Percentiles rank a stretch among this genome's conserved stretches.
Conservation (phyloP, 2,329 filamentous ascomycete genomes). For the Monilinia vaccinii-corymbosi region DNA sequence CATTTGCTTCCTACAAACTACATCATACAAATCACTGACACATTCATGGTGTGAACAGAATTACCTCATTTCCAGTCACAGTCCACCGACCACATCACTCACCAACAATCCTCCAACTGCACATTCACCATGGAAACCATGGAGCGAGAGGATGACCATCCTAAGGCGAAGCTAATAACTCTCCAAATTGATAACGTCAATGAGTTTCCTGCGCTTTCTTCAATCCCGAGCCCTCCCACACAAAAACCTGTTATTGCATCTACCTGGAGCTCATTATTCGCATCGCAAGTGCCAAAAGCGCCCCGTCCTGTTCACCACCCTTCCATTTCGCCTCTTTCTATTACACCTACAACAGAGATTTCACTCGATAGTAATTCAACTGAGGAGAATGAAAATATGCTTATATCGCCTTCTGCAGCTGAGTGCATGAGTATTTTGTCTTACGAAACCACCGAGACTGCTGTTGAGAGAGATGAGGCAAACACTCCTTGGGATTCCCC, state of each 20-base stretch:
- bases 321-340: not conserved
- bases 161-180: not conserved
- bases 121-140: not conserved
- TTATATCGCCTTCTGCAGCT: not conserved
- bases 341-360: not conserved
- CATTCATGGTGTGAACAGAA: not conserved
- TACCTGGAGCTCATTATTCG: not conserved
- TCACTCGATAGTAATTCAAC: too few species aligned
- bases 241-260: not conserved
- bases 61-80: not conserved
- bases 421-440: slow-evolving; percentile 4
- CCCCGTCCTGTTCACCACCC: not conserved
- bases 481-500: not conserved
- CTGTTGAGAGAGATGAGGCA: not conserved
- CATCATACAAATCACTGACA: not conserved
- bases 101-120: not conserved
- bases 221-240: not conserved
- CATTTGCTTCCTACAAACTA: not conserved
- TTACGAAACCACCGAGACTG: not conserved
- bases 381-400: not conserved
- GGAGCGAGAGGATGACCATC: not conserved
- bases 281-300: not conserved
- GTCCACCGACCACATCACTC: not conserved
- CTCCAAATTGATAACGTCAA: not conserved
- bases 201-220: slow-evolving; percentile 2